Base-by-base conservation (phyloP, 768 basidiomycete species). In the Naematelia aurantialba region DNA sequence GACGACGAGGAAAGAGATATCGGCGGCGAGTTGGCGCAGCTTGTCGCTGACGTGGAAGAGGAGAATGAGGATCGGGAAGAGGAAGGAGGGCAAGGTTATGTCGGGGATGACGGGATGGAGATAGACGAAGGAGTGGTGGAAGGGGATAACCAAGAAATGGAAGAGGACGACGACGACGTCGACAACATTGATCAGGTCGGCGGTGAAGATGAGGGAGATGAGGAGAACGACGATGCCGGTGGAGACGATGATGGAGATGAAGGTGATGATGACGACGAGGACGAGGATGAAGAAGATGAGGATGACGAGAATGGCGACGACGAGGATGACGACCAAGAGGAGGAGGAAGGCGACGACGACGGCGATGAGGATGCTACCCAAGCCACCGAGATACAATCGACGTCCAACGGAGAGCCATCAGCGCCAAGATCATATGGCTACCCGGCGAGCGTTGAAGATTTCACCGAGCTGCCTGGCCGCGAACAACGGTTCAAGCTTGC, bases 401-500 rank as follows among this genome's bases (percentile, higher is more conserved):
- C 8, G 8, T 39, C 34, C 34, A 39, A 39, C 34, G 34, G 34
- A 8, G 34, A 39, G 17, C 34, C 34, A 39, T 39, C 34, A 30
- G 52, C 19, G 3, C 27, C 27, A 24, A 30, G 47, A 34, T 10
- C 24, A 8, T 61, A 30, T 27, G 25, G 56, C 11, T 70, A 70
- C 57, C 71, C 71, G 3, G 17, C 58, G 3, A 29, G 68, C 17
- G 61, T 63, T 13, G 29, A 52, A 3, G 62, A 68, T 27, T 67
- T 70, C 42, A 52, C 60, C 5, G 55, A 21, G 4, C 55, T 68
- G 4, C 55, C 71, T 2, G 63, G 58, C 8, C 46, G 63, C 1
- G 65, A 68, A 47, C 61, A 68, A 52, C 14, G 39, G 5, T 73
- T 76, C 69, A 92, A 90, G 79, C 87, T 91, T 57, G 88, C 91